These are phyloP conservation scores for Ambrosia trifida DNA, from an alignment of 129 eudicot species.

Conservation along the genomic window DNA sequence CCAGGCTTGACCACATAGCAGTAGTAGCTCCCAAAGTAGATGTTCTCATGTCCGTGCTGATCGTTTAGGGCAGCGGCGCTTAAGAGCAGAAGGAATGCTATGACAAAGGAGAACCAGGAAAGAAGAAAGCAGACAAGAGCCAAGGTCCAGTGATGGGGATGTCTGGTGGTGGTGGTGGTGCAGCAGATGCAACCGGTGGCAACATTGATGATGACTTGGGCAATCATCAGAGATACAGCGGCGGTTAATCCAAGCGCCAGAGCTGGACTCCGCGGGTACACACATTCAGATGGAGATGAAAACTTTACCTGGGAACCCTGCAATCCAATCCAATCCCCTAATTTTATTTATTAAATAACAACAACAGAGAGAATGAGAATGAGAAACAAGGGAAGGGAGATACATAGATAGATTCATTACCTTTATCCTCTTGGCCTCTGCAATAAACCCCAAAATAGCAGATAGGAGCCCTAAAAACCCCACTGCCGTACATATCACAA, in stretches of 20 bases:
- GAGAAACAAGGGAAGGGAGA: background rate
- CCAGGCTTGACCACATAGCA: slow-evolving; percentile 94
- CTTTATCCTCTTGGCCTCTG: slow-evolving; percentile 78
- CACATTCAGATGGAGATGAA: slow-evolving; percentile 55
- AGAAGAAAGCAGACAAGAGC: slow-evolving; percentile 68
- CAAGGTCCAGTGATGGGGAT: slow-evolving; percentile 50
- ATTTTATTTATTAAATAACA: no score
- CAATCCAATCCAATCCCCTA: background rate
- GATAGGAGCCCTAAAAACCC: slow-evolving; percentile 63
- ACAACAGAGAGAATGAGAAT: no score
- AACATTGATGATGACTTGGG: slow-evolving; percentile 59
- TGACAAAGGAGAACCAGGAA: slow-evolving; percentile 83
- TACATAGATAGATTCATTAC: slow-evolving; percentile 36
- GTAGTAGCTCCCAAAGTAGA: slow-evolving; percentile 62
- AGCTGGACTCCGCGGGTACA: slow-evolving; percentile 88
- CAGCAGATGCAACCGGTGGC: slow-evolving; percentile 84
- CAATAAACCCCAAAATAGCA: slow-evolving; percentile 67
- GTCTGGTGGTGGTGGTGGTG: slow-evolving; percentile 48
- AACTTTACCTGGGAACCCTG: slow-evolving; percentile 59
- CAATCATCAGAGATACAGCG: slow-evolving; percentile 71
- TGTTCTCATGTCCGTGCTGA: slow-evolving; percentile 65
- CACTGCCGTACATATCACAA: slow-evolving; percentile 42
- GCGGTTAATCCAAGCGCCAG: slow-evolving; percentile 67
- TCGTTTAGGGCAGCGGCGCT: slow-evolving; percentile 84
- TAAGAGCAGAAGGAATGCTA: slow-evolving; percentile 74